phyloP scores from a whole-genome alignment of 768 basidiomycete species.

The Calocera viscosa region DNA sequence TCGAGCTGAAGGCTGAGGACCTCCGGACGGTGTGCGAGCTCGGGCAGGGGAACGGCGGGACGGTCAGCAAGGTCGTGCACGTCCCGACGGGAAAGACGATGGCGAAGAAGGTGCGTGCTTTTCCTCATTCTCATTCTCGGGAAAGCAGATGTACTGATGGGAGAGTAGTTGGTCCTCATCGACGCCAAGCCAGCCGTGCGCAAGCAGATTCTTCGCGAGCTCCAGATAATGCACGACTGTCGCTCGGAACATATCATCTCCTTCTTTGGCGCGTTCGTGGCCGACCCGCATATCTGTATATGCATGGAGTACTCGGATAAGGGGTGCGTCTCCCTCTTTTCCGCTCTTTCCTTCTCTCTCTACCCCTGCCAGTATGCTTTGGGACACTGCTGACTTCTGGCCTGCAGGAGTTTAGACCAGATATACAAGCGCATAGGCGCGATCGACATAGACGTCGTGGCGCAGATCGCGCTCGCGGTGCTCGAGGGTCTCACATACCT shows the following conservation, averaged over 20 bases:
- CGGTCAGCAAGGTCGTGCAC: constrained; percentile 93
- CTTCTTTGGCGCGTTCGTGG: constrained; percentile 92
- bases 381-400: neutral
- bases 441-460: constrained; percentile 85
- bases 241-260: constrained; percentile 87
- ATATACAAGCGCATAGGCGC: constrained; percentile 95
- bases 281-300: constrained; percentile 96
- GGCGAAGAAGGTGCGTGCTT: constrained; percentile 80
- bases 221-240: constrained; percentile 99
- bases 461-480: constrained; percentile 87
- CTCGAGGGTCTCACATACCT: constrained; percentile 91
- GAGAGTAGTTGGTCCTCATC: constrained; percentile 92
- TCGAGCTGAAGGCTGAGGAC: constrained; percentile 77
- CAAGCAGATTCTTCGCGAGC: constrained; percentile 93
- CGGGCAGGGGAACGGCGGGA: constrained; percentile 93
- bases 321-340: constrained; percentile 40
- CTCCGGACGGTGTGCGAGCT: constrained; percentile 81
- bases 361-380: too few species aligned
- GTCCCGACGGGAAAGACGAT: constrained; percentile 80
- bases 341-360: neutral
- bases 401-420: constrained; percentile 45
- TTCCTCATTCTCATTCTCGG: too few species aligned
- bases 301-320: constrained; percentile 98
- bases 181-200: constrained; percentile 92
- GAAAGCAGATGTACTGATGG: too few species aligned